Evolutionary conservation across 1,139 yeast genomes (phyloP).

Genomic region (Kluyveromyces marxianus): DNA sequence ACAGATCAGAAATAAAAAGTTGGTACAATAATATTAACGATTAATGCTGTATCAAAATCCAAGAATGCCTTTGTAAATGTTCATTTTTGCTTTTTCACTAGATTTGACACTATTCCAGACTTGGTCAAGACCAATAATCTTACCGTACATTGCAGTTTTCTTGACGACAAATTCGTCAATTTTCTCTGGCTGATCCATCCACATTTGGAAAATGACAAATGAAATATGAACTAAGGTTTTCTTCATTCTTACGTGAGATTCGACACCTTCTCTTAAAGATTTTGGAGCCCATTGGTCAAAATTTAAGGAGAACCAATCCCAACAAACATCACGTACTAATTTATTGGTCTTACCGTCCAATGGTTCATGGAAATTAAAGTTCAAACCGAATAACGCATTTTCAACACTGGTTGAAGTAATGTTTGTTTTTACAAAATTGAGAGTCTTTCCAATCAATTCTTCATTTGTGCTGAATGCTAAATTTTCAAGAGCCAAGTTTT

Average conservation of each 20-base stretch:
- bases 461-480: slow-evolving; percentile 41
- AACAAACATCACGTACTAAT: slow-evolving; percentile 29
- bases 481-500: slow-evolving; percentile 47
- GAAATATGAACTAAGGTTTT: slow-evolving; percentile 38
- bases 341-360: slow-evolving; percentile 13
- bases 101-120: slow-evolving; percentile 15
- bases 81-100: slow-evolving; percentile 8
- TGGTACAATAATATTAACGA: background rate
- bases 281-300: slow-evolving; percentile 45
- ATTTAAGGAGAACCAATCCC: slow-evolving; percentile 50
- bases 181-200: slow-evolving; percentile 31
- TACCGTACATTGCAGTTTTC: slow-evolving; percentile 24
- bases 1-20: no score
- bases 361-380: slow-evolving; percentile 22
- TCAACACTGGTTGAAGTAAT: slow-evolving; percentile 49
- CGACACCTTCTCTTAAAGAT: slow-evolving; percentile 40
- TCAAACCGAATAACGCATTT: slow-evolving; percentile 46
- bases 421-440: slow-evolving; percentile 49
- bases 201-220: slow-evolving; percentile 39
- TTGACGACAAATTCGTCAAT: slow-evolving; percentile 31
- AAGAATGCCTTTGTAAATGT: slow-evolving; percentile 11
- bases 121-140: slow-evolving; percentile 9
- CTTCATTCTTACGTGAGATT: slow-evolving; percentile 33
- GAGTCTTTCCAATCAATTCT: slow-evolving; percentile 43
- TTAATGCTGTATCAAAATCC: slow-evolving; percentile 7